phyloP scores from a whole-genome alignment of 2,329 filamentous ascomycete species.

The Talaromyces pinophilus region DNA sequence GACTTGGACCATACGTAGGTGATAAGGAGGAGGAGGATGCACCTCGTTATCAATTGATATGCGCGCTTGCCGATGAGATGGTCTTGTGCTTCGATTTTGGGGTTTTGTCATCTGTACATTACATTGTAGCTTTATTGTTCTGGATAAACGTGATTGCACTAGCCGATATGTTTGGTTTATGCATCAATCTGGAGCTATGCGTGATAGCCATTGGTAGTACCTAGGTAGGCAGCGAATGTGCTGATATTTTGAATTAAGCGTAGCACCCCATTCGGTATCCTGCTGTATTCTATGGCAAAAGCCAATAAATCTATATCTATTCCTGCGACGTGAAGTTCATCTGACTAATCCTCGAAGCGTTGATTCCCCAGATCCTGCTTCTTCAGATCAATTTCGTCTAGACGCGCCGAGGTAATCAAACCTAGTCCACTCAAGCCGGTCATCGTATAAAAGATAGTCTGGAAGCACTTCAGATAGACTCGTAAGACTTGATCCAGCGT shows the following conservation, averaged over 20 bases:
- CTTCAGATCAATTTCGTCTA: not conserved
- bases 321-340: not conserved
- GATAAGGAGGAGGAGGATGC: not conserved
- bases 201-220: not conserved
- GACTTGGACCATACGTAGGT: too few species aligned
- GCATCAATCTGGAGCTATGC: not conserved
- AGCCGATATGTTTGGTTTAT: too few species aligned
- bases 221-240: not conserved
- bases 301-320: not conserved
- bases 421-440: constrained; percentile 1
- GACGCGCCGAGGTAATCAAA: not conserved
- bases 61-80: not conserved
- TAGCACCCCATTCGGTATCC: not conserved
- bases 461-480: constrained; percentile 5
- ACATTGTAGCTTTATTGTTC: not conserved
- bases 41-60: not conserved
- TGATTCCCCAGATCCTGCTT: not conserved
- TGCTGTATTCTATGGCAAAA: not conserved
- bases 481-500: not conserved
- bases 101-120: not conserved
- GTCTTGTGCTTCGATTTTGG: not conserved
- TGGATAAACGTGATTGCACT: not conserved
- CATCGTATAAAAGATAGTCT: constrained; percentile 10
- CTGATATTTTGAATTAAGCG: not conserved
- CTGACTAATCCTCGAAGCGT: constrained; percentile 1